These are phyloP conservation scores for Cutaneotrichosporon cavernicola DNA, from an alignment of 1,284 basidiomycete genomes.

Conservation along the genomic window DNA sequence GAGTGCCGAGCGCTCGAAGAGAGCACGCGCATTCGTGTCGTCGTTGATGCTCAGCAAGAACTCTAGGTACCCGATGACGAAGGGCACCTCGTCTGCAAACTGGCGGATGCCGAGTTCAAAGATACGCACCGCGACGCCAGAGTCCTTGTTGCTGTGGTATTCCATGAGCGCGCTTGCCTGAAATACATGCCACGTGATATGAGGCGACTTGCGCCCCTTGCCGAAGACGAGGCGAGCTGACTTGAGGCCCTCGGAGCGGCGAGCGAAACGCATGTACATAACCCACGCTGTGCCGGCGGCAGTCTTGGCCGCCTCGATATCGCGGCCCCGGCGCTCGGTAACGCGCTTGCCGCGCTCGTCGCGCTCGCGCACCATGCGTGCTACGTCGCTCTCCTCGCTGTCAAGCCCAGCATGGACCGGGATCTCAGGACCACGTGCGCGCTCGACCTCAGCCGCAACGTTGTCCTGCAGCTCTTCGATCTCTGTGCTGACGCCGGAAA, in stretches of 20 bases:
- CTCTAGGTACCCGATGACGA: conserved; percentile 81
- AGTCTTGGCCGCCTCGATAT: conserved; percentile 56
- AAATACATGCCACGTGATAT: conserved; percentile 88
- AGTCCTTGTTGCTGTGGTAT: conserved; percentile 88
- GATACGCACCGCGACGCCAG: conserved; percentile 80
- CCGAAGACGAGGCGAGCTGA: conserved; percentile 75
- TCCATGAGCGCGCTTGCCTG: conserved; percentile 94
- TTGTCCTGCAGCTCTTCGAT: conserved; percentile 67
- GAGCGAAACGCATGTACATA: conserved; percentile 89
- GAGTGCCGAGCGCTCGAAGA: conserved; percentile 77
- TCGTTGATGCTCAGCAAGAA: conserved; percentile 96
- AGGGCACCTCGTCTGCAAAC: conserved; percentile 80
- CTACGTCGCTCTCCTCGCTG: conserved; percentile 40
- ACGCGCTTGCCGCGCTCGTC: conserved; percentile 59
- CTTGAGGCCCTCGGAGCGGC: conserved; percentile 80
- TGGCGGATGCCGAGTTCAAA: conserved; percentile 91
- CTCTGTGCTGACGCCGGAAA: conserved; percentile 67
- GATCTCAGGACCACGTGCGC: conserved; percentile 52
- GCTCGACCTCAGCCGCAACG: conserved; percentile 56
- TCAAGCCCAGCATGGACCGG: conserved; percentile 35
- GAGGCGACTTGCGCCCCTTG: conserved; percentile 79
- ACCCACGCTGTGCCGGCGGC: conserved; percentile 61
- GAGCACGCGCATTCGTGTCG: conserved; percentile 89
- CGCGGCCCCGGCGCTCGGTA: conserved; percentile 51
- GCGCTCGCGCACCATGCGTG: conserved; percentile 64